phyloP scores from a whole-genome alignment of 208 protist species.

The Trypanosoma brucei region DNA sequence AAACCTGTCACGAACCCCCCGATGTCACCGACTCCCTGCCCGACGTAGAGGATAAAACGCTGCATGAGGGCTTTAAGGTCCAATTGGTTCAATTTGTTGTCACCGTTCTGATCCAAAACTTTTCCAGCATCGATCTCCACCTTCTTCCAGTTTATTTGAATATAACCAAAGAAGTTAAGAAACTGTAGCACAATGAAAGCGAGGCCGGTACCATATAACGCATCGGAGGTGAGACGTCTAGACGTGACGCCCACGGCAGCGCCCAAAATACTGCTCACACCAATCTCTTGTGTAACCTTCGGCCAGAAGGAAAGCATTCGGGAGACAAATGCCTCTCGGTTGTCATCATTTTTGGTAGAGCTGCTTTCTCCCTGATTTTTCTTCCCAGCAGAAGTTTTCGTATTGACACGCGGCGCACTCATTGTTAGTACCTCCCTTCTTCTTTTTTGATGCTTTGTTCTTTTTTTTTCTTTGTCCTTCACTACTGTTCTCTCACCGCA shows the following conservation, averaged over 20 bases:
- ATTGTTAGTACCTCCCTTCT: too few relatives aligned
- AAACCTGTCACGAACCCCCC: slow-evolving; percentile 58
- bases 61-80: slow-evolving; percentile 51
- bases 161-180: slow-evolving; percentile 54
- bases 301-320: background rate
- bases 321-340: background rate
- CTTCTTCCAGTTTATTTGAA: slow-evolving; percentile 58
- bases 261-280: slow-evolving; percentile 45
- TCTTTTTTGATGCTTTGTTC: too few relatives aligned
- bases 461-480: too few relatives aligned
- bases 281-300: slow-evolving; percentile 24
- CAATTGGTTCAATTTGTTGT: slow-evolving; percentile 44
- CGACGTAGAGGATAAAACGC: slow-evolving; percentile 28
- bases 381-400: background rate
- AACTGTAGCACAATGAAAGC: slow-evolving; percentile 50
- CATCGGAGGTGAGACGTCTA: slow-evolving; percentile 44
- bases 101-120: slow-evolving; percentile 42
- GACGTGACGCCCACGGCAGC: slow-evolving; percentile 41
- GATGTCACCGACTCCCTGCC: slow-evolving; percentile 38
- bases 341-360: background rate
- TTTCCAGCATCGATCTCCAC: slow-evolving; percentile 36
- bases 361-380: background rate
- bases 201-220: slow-evolving; percentile 53
- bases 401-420: too few relatives aligned
- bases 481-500: too few relatives aligned